A percentile compares a stretch with the other conserved stretches of the same genome.
Conservation (phyloP, 1,139 yeast species). For the Pichia sp. region DNA sequence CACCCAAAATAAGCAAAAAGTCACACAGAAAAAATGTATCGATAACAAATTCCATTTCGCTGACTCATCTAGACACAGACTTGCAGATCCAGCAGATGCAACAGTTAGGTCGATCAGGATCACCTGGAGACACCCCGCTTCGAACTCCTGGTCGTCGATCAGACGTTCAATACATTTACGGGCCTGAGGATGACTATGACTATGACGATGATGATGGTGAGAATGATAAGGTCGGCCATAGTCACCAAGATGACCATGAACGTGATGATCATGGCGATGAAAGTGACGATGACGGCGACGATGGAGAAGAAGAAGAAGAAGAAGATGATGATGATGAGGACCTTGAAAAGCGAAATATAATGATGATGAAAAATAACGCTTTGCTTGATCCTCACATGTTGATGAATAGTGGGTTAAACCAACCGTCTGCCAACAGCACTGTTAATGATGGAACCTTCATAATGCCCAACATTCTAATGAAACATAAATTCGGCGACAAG, state of each 20-base stretch:
- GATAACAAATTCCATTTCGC: conserved; percentile 27
- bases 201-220: conserved; percentile 14
- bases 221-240: conserved; percentile 2
- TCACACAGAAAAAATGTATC: conserved; percentile 29
- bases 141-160: conserved; percentile 25
- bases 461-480: conserved; percentile 25
- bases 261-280: conserved; percentile 9
- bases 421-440: not conserved
- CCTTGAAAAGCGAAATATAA: not conserved
- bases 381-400: not conserved
- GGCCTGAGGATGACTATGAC: conserved; percentile 14
- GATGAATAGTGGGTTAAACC: not conserved
- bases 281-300: conserved; percentile 1
- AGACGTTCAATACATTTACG: conserved; percentile 8
- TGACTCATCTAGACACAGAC: conserved; percentile 30
- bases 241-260: not conserved
- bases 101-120: conserved; percentile 16
- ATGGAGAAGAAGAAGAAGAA: not conserved
- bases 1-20: conserved; percentile 36
- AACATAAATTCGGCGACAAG: conserved; percentile 28
- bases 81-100: conserved; percentile 24
- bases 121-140: conserved; percentile 27
- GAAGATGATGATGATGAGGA: not conserved
- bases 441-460: conserved; percentile 19
- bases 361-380: not conserved